Percentiles rank a stretch among this genome's conserved stretches.
Evolutionary conservation across 78 protist species (phyloP).

Genomic region (Chrysochromulina parva): DNA sequence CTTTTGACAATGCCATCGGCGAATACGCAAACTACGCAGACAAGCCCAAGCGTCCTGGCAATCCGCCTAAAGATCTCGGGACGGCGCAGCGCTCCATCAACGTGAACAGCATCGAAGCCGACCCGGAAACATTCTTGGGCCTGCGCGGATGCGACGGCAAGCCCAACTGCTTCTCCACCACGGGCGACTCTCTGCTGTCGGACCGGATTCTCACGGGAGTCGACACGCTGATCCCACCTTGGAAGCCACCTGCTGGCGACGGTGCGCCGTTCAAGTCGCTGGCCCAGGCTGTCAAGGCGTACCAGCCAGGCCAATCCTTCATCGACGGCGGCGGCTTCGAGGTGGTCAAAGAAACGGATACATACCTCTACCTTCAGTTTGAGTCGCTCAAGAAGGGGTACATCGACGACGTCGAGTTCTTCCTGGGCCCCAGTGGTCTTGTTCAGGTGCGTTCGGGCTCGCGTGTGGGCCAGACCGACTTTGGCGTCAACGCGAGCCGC

Average conservation of each 20-base stretch:
- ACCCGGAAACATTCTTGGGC: neutral
- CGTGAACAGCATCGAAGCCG: neutral
- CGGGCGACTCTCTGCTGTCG: no score
- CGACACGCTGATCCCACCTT: neutral
- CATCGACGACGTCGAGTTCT: neutral
- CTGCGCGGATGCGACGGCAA: neutral
- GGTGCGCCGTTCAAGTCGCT: neutral
- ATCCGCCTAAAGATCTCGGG: neutral
- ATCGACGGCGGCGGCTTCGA: neutral
- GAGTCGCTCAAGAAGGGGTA: neutral
- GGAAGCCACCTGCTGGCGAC: neutral
- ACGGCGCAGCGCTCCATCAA: neutral
- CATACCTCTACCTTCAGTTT: neutral
- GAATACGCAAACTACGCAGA: neutral
- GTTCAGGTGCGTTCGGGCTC: neutral
- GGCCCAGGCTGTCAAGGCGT: neutral
- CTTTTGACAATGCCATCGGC: neutral
- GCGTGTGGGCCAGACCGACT: neutral
- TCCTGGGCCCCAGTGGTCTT: no score
- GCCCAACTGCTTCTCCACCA: neutral
- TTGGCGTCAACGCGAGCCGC: neutral
- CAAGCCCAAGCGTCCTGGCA: neutral
- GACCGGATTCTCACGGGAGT: neutral
- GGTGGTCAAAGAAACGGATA: neutral
- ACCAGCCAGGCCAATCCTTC: neutral